These are phyloP conservation scores for Pichia nakasei DNA, from an alignment of 805 yeast genomes.

Conservation along the genomic window DNA sequence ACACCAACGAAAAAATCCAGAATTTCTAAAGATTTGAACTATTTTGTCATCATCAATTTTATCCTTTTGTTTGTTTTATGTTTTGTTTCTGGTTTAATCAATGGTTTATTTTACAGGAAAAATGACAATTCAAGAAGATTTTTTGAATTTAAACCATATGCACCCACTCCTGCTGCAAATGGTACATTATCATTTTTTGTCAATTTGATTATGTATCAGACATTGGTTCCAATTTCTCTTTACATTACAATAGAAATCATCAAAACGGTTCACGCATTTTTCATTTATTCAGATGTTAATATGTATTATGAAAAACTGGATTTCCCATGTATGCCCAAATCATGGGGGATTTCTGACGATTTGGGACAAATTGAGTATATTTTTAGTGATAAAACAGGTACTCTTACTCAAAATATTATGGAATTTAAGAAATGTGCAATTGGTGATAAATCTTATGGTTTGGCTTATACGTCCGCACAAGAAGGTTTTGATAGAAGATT, in stretches of 20 bases:
- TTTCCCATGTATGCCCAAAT: slow-evolving; percentile 70
- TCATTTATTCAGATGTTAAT: slow-evolving; percentile 59
- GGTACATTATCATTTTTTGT: slow-evolving; percentile 67
- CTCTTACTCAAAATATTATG: slow-evolving; percentile 77
- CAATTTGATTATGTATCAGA: slow-evolving; percentile 63
- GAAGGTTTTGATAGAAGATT: slow-evolving; percentile 60
- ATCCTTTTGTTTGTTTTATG: slow-evolving; percentile 52
- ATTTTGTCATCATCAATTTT: slow-evolving; percentile 59
- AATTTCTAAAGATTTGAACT: slow-evolving; percentile 57
- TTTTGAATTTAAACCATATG: slow-evolving; percentile 57
- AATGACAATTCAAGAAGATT: slow-evolving; percentile 36
- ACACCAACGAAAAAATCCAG: slow-evolving; percentile 68
- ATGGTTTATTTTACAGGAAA: slow-evolving; percentile 52
- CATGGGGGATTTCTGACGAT: slow-evolving; percentile 81
- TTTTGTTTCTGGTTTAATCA: slow-evolving; percentile 59
- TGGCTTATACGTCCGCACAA: slow-evolving; percentile 71
- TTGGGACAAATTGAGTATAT: slow-evolving; percentile 77
- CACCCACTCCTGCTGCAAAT: slow-evolving; percentile 49
- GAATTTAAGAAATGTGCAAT: slow-evolving; percentile 72
- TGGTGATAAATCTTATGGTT: slow-evolving; percentile 58
- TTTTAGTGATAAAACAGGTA: slow-evolving; percentile 79
- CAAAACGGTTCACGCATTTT: slow-evolving; percentile 67
- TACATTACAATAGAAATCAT: slow-evolving; percentile 74
- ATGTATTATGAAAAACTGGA: slow-evolving; percentile 65
- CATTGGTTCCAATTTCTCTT: slow-evolving; percentile 72